These are phyloP conservation scores for Chimonanthus praecox DNA, from an alignment of 164 flowering plant genomes.

Conservation along the genomic window DNA sequence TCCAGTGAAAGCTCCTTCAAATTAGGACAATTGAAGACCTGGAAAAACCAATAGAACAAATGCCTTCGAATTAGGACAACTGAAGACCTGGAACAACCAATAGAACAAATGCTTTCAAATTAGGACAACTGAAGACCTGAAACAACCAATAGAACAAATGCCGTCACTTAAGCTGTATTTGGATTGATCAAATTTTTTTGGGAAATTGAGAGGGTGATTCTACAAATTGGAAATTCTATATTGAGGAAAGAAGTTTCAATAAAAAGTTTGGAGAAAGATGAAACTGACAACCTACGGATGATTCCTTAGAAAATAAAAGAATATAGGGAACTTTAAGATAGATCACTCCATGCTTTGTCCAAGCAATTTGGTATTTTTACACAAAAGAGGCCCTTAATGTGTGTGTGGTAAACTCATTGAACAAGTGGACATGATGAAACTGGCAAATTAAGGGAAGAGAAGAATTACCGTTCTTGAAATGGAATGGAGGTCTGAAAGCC, in stretches of 20 bases:
- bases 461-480: slow-evolving; percentile 72
- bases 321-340: too few species aligned
- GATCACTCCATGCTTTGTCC: too few species aligned
- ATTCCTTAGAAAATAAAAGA: too few species aligned
- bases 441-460: neutral
- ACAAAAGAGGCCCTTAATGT: too few species aligned
- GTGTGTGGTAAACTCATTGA: too few species aligned
- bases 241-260: too few species aligned
- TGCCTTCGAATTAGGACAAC: slow-evolving; percentile 74
- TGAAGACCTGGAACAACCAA: slow-evolving; percentile 48
- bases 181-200: too few species aligned
- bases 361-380: too few species aligned
- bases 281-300: too few species aligned
- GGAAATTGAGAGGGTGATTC: too few species aligned
- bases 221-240: too few species aligned
- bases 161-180: neutral
- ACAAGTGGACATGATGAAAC: neutral
- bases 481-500: slow-evolving; percentile 84
- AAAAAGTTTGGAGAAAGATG: too few species aligned
- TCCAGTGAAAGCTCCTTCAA: slow-evolving; percentile 79
- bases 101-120: slow-evolving; percentile 37
- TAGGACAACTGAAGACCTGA: slow-evolving; percentile 84
- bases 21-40: slow-evolving; percentile 88
- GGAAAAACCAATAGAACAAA: slow-evolving; percentile 3
- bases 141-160: slow-evolving; percentile 1